Conservation (phyloP, 2,329 filamentous ascomycete genomes). For the Cordyceps tenuipes region DNA sequence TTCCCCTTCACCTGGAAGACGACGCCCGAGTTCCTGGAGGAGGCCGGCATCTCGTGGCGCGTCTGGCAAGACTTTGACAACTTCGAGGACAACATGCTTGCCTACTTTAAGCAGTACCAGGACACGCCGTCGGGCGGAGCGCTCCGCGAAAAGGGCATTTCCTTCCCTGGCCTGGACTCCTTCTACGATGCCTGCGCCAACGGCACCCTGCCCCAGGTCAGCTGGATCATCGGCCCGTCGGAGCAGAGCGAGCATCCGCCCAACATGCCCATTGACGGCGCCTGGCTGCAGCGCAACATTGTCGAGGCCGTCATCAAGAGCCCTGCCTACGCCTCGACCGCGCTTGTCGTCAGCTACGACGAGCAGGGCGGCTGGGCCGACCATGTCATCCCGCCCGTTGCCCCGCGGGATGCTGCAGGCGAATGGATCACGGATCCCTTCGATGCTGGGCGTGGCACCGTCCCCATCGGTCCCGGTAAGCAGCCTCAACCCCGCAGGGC, state of each 20-base stretch:
- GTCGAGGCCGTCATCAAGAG: conserved; percentile 41
- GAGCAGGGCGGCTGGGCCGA: conserved; percentile 48
- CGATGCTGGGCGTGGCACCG: conserved; percentile 23
- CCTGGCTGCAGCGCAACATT: conserved; percentile 46
- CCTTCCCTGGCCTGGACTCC: conserved; percentile 35
- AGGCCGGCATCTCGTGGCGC: conserved; percentile 41
- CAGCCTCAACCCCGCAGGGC: too few relatives aligned
- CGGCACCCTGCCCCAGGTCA: conserved; percentile 42
- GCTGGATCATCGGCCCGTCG: conserved; percentile 44
- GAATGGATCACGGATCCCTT: conserved; percentile 41
- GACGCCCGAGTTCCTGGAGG: conserved; percentile 38
- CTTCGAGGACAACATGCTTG: conserved; percentile 44
- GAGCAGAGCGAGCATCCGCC: conserved; percentile 49
- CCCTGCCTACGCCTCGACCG: conserved; percentile 38
- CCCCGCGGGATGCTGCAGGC: conserved; percentile 37
- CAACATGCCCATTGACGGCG: conserved; percentile 43
- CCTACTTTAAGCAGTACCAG: conserved; percentile 43
- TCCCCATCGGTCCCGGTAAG: conserved; percentile 23
- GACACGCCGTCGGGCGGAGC: conserved; percentile 29
- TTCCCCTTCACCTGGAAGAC: conserved; percentile 46
- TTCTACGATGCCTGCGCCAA: conserved; percentile 41
- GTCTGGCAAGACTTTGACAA: conserved; percentile 41
- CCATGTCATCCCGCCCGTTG: conserved; percentile 40
- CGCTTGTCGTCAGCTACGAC: conserved; percentile 44
- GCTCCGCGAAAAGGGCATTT: conserved; percentile 35